Conservation (phyloP, 352 stramenopile species). For the Ophiocytium majus region DNA sequence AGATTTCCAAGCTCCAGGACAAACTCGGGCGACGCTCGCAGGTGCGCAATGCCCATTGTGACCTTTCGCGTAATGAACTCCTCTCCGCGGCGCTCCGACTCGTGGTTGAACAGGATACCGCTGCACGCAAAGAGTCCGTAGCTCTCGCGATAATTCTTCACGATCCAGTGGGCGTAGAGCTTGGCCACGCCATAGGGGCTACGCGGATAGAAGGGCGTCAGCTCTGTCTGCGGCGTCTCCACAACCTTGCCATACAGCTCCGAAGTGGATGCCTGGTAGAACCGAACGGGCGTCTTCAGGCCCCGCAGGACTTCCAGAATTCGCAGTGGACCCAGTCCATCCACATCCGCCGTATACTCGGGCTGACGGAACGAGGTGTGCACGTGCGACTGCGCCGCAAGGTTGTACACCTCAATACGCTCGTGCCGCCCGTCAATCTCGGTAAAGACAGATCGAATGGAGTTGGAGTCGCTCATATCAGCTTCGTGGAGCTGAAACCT, state of each 20-base stretch:
- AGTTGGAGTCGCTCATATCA: constrained; percentile 94
- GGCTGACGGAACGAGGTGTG: constrained; percentile 96
- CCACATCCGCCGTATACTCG: constrained; percentile 97
- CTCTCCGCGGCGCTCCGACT: constrained; percentile 89
- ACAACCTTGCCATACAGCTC: constrained; percentile 97
- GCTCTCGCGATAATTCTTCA: constrained; percentile 95
- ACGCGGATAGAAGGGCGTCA: constrained; percentile 95
- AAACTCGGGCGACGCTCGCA: constrained; percentile 82
- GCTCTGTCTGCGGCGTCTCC: constrained; percentile 91
- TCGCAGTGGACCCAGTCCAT: constrained; percentile 89
- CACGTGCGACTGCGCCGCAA: constrained; percentile 89
- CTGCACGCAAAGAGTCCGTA: constrained; percentile 76
- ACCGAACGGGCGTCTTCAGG: constrained; percentile 32
- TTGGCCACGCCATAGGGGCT: constrained; percentile 97
- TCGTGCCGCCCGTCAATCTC: constrained; percentile 71
- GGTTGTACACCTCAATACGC: constrained; percentile 97
- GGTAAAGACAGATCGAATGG: constrained; percentile 92
- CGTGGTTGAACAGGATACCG: constrained; percentile 99
- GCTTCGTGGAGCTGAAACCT: constrained; percentile 95
- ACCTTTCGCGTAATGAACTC: constrained; percentile 99
- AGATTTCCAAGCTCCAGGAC: constrained; percentile 95
- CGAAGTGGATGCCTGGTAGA: constrained; percentile 87
- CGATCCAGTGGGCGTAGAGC: constrained; percentile 97
- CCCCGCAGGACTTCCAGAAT: constrained; percentile 94
- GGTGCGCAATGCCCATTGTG: constrained; percentile 86